Percentiles rank a stretch among this genome's conserved stretches.
Evolutionary conservation across 805 yeast species (phyloP).

Genomic region (Teunomyces aglyptinius): DNA sequence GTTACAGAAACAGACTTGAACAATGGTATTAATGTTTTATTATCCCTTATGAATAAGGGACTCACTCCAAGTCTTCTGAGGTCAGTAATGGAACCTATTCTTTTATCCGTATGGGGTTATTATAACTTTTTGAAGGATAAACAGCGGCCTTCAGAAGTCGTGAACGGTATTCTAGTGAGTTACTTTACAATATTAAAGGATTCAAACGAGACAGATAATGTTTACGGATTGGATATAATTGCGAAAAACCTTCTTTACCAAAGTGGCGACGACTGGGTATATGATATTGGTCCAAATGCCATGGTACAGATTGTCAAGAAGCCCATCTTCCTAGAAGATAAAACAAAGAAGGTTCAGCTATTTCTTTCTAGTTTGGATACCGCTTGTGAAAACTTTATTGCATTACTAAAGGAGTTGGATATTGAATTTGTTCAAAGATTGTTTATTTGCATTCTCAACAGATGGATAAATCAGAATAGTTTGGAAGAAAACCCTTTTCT

Average conservation of each 20-base stretch:
- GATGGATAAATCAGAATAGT: constrained; percentile 50
- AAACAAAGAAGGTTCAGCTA: constrained; percentile 25
- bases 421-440: constrained; percentile 44
- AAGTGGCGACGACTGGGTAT: constrained; percentile 38
- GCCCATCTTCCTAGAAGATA: constrained; percentile 4
- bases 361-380: constrained; percentile 30
- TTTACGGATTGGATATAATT: constrained; percentile 27
- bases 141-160: constrained; percentile 32
- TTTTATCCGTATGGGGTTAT: constrained; percentile 45
- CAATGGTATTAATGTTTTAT: constrained; percentile 61
- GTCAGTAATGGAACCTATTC: constrained; percentile 29
- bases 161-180: constrained; percentile 38
- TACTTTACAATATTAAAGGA: constrained; percentile 26
- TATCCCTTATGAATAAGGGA: constrained; percentile 53
- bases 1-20: constrained; percentile 52
- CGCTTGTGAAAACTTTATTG: constrained; percentile 27
- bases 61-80: constrained; percentile 22
- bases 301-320: constrained; percentile 27
- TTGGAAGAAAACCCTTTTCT: constrained; percentile 48
- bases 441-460: constrained; percentile 52
- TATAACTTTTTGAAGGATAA: constrained; percentile 31
- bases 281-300: constrained; percentile 40
- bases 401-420: constrained; percentile 49
- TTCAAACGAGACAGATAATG: constrained; percentile 13
- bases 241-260: constrained; percentile 32